Percentiles rank a stretch among this genome's conserved stretches.
phyloP scores from a whole-genome alignment of 345 rosid species.

The Gossypium bickii region DNA sequence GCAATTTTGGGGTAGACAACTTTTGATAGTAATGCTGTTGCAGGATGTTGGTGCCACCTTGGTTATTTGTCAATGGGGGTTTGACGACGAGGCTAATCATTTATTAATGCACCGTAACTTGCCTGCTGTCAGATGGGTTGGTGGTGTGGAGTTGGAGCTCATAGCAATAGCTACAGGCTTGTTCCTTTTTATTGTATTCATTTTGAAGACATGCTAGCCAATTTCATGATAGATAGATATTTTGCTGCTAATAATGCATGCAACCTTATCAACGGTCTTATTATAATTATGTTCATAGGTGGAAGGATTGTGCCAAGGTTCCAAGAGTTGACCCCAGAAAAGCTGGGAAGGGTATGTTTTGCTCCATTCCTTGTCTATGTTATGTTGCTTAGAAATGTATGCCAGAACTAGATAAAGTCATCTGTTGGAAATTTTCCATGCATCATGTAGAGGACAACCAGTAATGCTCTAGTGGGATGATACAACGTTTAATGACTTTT shows the following conservation, averaged over 20 bases:
- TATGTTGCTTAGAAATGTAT: not conserved
- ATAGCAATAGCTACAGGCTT: slow-evolving; percentile 93
- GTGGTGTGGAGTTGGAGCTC: slow-evolving; percentile 94
- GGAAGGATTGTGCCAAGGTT: slow-evolving; percentile 98
- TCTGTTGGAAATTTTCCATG: not conserved
- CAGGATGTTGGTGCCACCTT: slow-evolving; percentile 97
- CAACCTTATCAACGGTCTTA: slow-evolving; percentile 11
- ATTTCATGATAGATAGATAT: not conserved
- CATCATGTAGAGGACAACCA: not conserved
- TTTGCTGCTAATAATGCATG: not conserved
- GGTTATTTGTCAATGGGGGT: slow-evolving; percentile 99
- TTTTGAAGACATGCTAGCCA: not conserved
- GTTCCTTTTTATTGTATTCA: slow-evolving; percentile 9
- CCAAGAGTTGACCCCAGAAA: slow-evolving; percentile 92
- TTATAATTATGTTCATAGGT: slow-evolving; percentile 38
- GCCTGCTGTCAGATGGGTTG: slow-evolving; percentile 99
- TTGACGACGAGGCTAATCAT: slow-evolving; percentile 98
- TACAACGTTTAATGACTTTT: not conserved
- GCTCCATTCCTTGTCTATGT: not conserved
- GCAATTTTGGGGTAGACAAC: slow-evolving; percentile 3
- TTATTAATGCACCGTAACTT: slow-evolving; percentile 82
- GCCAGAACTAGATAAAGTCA: not conserved
- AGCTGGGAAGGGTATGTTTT: slow-evolving; percentile 74
- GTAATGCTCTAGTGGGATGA: not conserved
- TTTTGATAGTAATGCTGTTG: slow-evolving; percentile 10